These are phyloP conservation scores for Fusarium sp. DNA, from an alignment of 2,329 filamentous ascomycete species.

Conservation along the genomic window DNA sequence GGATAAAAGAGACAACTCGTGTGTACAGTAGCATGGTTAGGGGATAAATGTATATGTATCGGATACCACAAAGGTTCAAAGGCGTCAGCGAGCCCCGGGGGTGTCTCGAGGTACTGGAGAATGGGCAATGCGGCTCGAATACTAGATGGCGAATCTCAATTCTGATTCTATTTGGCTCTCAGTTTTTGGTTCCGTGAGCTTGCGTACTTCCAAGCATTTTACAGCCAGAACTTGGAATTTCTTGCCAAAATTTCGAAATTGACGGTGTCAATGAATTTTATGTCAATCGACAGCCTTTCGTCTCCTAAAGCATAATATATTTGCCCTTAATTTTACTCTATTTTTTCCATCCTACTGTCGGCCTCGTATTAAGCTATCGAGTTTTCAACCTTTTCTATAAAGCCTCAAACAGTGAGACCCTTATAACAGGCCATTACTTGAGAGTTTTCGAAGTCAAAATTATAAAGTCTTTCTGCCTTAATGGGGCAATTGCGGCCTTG, in stretches of 20 bases:
- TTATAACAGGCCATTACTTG: neutral
- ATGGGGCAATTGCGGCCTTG: neutral
- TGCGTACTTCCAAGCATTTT: neutral
- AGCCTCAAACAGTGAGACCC: neutral
- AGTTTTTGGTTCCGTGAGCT: neutral
- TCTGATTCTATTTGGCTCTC: conserved; percentile 16
- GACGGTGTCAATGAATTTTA: neutral
- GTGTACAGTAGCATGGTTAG: conserved; percentile 41
- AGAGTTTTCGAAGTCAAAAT: neutral
- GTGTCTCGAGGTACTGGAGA: conserved; percentile 7
- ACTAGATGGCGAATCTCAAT: conserved; percentile 40
- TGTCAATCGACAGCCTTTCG: neutral
- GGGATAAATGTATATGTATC: conserved; percentile 43
- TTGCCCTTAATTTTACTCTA: neutral
- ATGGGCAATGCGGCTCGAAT: conserved; percentile 6
- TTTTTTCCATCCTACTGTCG: neutral
- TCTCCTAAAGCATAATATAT: neutral
- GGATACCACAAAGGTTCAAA: conserved; percentile 34
- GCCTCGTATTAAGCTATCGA: neutral
- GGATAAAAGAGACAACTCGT: conserved; percentile 16
- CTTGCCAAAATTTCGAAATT: neutral
- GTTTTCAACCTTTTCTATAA: neutral
- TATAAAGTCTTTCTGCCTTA: neutral
- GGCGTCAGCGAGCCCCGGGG: conserved; percentile 15
- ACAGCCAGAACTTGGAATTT: neutral